These are phyloP conservation scores for Quillaja saponaria DNA, from an alignment of 306 rosid genomes.

Conservation along the genomic window DNA sequence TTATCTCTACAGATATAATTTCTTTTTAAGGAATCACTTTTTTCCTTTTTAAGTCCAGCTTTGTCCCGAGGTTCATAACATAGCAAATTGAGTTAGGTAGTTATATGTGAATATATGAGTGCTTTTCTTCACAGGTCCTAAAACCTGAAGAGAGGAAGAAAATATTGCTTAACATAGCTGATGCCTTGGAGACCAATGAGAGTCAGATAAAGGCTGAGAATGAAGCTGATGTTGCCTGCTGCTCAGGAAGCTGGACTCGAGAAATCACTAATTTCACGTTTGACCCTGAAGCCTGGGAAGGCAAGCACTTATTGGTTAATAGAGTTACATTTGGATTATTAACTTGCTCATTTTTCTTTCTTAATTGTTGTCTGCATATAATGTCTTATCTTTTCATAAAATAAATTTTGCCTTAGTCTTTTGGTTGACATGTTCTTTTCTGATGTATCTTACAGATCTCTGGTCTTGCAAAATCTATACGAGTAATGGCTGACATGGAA, in stretches of 20 bases:
- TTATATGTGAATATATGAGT: constrained; percentile 1
- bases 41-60: not conserved
- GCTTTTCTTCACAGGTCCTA: constrained; percentile 45
- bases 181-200: constrained; percentile 66
- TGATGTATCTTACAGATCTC: constrained; percentile 51
- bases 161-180: constrained; percentile 71
- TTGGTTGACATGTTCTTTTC: not conserved
- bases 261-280: constrained; percentile 68
- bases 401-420: not conserved
- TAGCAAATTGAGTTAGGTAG: not conserved
- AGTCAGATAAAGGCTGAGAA: constrained; percentile 56
- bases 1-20: constrained; percentile 3
- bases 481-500: constrained; percentile 77
- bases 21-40: constrained; percentile 5
- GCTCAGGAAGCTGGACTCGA: constrained; percentile 68
- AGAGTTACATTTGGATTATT: constrained; percentile 2
- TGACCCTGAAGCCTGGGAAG: constrained; percentile 75
- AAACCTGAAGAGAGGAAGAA: constrained; percentile 59
- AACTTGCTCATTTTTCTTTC: not conserved
- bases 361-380: not conserved
- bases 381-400: constrained; percentile 5
- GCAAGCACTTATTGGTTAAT: constrained; percentile 38
- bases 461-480: constrained; percentile 68
- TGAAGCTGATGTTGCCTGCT: constrained; percentile 63
- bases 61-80: not conserved